Base-by-base conservation (phyloP, 768 basidiomycete genomes). In the Dioszegia hungarica region DNA sequence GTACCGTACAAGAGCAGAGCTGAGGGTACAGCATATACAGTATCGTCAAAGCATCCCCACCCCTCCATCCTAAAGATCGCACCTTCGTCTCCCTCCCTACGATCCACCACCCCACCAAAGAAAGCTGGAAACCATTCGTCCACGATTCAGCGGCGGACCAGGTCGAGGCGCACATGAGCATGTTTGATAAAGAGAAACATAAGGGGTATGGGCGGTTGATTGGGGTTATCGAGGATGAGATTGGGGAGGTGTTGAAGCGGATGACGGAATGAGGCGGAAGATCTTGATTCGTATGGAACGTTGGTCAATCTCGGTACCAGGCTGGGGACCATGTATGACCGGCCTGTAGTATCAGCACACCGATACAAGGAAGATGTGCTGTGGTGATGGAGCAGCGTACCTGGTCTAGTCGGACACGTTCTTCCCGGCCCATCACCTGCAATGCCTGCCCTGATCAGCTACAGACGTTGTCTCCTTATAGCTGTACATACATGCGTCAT, bases 401-500 rank as follows among this genome's bases (percentile, higher is more conserved):
- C 44, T 64, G 61, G 24, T 57, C 59, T 12, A 57, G 38, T 34
- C 63, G 62, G 3, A 69, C 59, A 38, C 64, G 25, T 46, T 69
- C 67, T 43, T 69, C 67, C 27, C 59, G 41, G 14, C 41, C 50
- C 62, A 67, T 59, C 48, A 63, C 66, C 12, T 53, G 31, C 10
- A 67, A 24, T 11, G 66, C 66, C 66, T 67, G 49, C 5, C 11
- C 14, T 9, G 5, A 44, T 55, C 36, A 60, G 45, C 54, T n/a
- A n/a, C n/a, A n/a, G n/a, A n/a, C n/a, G n/a, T n/a, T 55, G 40
- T 24, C 8, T 27, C 36, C 9, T 11, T 45, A 34, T 38, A 40
- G 27, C 20, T 5, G 2, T 27, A 61, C 68, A 60, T 51, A 72
- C 70, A 52, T 69, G 63, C 1, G 70, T 65, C 67, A 72, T 65